phyloP scores from a whole-genome alignment of 352 stramenopile species.

The Phytopythium kandeliae region DNA sequence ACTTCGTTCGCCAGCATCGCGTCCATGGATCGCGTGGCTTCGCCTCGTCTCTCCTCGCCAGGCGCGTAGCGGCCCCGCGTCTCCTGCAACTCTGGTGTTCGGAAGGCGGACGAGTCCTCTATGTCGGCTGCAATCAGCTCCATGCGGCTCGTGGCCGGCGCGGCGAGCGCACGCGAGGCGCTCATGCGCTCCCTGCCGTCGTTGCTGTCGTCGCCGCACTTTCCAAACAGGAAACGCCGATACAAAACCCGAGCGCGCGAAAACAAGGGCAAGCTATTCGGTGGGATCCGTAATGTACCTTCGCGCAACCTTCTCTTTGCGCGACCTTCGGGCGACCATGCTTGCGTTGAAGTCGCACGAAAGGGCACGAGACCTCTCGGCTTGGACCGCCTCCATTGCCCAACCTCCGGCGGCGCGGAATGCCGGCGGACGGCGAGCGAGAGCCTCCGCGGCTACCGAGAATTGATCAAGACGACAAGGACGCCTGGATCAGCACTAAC shows the following conservation, averaged over 20 bases:
- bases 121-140: too few species aligned
- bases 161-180: not conserved
- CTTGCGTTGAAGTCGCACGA: not conserved
- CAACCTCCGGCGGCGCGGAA: too few species aligned
- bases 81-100: conserved; percentile 1
- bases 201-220: not conserved
- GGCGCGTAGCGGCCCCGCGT: not conserved
- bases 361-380: not conserved
- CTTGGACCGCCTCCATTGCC: too few species aligned
- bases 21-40: not conserved
- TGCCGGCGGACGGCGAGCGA: not conserved
- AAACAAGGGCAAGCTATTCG: not conserved
- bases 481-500: not conserved
- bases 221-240: not conserved
- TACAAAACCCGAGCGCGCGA: conserved; percentile 3
- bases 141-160: not conserved
- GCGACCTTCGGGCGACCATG: conserved; percentile 1
- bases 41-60: not conserved
- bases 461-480: not conserved
- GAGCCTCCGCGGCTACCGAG: not conserved
- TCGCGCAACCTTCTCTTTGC: not conserved
- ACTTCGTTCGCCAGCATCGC: not conserved
- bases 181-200: not conserved
- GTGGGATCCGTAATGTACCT: not conserved
- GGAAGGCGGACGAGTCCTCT: not conserved